Evolutionary conservation across 2,329 filamentous ascomycete genomes (phyloP).

Genomic region (Paraphoma sp.): DNA sequence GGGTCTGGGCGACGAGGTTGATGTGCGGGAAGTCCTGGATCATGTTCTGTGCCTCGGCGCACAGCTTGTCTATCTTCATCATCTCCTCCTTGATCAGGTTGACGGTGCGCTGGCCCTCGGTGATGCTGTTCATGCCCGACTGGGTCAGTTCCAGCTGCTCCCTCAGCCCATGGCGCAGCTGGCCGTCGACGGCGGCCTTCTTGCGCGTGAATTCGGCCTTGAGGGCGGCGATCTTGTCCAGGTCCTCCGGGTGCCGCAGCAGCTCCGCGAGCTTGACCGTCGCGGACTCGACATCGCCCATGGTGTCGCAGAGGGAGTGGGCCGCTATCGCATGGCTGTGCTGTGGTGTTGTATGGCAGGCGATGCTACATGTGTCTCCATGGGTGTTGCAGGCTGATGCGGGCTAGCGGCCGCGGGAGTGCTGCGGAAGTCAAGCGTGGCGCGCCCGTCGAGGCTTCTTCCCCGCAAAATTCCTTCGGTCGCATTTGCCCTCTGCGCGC

Average conservation of each 20-base stretch:
- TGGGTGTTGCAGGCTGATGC: not conserved
- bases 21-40: conserved; percentile 95
- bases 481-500: not conserved
- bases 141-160: conserved; percentile 96
- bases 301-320: conserved; percentile 41
- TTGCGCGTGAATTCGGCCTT: conserved; percentile 94
- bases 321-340: conserved; percentile 21
- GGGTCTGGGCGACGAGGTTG: conserved; percentile 89
- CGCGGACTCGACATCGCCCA: conserved; percentile 67
- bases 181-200: conserved; percentile 88
- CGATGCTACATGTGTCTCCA: not conserved
- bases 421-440: not conserved
- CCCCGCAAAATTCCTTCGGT: too few relatives aligned
- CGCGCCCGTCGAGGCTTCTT: too few relatives aligned
- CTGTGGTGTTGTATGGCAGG: not conserved
- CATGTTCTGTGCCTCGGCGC: conserved; percentile 96
- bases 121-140: conserved; percentile 86
- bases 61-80: conserved; percentile 97
- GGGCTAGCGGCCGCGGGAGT: not conserved
- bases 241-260: conserved; percentile 92
- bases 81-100: conserved; percentile 97
- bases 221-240: conserved; percentile 90
- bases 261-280: conserved; percentile 88
- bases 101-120: conserved; percentile 89
- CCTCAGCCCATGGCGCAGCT: conserved; percentile 84